Evolutionary conservation across 2,329 filamentous ascomycete species (phyloP).

Genomic region (Colletotrichum lindemuthianum): DNA sequence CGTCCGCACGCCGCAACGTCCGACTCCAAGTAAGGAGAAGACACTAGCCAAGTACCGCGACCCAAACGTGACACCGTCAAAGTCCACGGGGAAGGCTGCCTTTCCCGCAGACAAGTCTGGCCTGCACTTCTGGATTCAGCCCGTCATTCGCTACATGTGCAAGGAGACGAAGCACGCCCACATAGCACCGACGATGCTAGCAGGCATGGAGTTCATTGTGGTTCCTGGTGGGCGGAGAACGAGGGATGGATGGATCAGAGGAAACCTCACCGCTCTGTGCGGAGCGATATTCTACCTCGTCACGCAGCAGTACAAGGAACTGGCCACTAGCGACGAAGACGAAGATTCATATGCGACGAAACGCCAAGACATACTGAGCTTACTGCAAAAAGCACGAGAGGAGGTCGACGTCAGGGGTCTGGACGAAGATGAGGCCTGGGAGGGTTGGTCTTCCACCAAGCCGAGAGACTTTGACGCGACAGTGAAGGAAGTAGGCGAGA

Average conservation of each 20-base stretch:
- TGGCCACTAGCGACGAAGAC: conserved; percentile 50
- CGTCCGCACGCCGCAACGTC: conserved; percentile 40
- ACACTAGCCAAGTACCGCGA: conserved; percentile 50
- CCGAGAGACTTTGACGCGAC: conserved; percentile 70
- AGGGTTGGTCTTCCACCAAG: conserved; percentile 60
- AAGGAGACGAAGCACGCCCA: conserved; percentile 67
- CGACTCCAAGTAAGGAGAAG: conserved; percentile 58
- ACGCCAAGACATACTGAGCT: conserved; percentile 51
- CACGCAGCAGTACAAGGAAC: conserved; percentile 57
- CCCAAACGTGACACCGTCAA: conserved; percentile 46
- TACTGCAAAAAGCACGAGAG: conserved; percentile 49
- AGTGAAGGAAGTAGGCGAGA: conserved; percentile 65
- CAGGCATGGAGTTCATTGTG: conserved; percentile 72
- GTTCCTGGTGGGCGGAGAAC: conserved; percentile 54
- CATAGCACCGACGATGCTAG: conserved; percentile 77
- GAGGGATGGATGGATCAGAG: conserved; percentile 59
- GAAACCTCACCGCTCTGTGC: conserved; percentile 64
- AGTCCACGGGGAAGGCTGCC: conserved; percentile 49
- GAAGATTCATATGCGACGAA: conserved; percentile 57
- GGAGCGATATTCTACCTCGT: conserved; percentile 71
- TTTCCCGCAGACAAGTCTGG: conserved; percentile 44
- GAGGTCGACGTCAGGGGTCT: conserved; percentile 46
- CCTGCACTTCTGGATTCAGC: conserved; percentile 75
- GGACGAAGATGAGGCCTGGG: conserved; percentile 62
- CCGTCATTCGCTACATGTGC: conserved; percentile 73